Base-by-base conservation (phyloP, 164 flowering plant species). In the Amborella trichopoda region DNA sequence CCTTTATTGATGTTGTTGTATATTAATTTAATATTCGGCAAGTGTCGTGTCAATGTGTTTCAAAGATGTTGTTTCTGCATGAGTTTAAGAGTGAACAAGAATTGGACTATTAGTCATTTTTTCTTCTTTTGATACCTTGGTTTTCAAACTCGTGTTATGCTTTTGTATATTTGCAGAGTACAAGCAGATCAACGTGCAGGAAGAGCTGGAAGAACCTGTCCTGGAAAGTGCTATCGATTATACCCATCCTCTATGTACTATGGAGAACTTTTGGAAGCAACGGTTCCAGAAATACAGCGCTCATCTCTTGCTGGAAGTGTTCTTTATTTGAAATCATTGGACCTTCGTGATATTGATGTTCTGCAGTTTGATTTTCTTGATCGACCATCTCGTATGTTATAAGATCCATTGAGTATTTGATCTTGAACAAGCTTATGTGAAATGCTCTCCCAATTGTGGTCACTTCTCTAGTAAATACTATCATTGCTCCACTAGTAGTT, bases 151-250 rank as follows among this genome's bases (percentile, higher is more conserved):
- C n/a, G n/a, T n/a, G n/a, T n/a, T n/a, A n/a, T n/a, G n/a, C n/a
- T n/a, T n/a, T 53, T 47, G 32, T 42, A 14, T 43, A 26, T 33
- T 36, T 66, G 53, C 60, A 89, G 98, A 64, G 99, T 93, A 50
- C 99, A 93, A 66, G 96, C 99, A 44, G 73, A 77, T 69, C 99
- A 93, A 58, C 94, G 96, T 50, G 91, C 91, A 4, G 99, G 99
- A 43, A 68, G 96, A 66, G 99, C 95, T 59, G 99, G 96, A 66
- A 74, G 99, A 69, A 88, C 99, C 28, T 68, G 94, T 44, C 84
- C 94, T 50, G 99, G 96, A 48, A 84, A 88, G 66, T 93, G 99
- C 63, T 93, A 80, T 37, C 79, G 99, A n/a, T 56, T 93, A 40
- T 93, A 88, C 62, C 82, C 99, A 16, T 70, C 82, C 20, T 32